phyloP scores from a whole-genome alignment of 2,329 filamentous ascomycete species.

The Arachnomyces sp. region DNA sequence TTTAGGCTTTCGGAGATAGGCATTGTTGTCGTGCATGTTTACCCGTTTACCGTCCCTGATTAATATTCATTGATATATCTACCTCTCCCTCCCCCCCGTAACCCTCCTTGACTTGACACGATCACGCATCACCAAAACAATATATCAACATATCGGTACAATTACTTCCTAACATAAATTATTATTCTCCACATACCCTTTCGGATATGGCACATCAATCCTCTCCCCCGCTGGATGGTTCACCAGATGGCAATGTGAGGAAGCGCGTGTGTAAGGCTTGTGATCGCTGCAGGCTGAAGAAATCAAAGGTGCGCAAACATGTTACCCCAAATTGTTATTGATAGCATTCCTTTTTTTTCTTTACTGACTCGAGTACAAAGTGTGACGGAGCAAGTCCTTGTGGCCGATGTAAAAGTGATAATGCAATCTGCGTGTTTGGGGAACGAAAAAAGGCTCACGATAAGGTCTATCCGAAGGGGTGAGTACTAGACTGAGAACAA shows the following conservation, averaged over 20 bases:
- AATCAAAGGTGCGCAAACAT: constrained; percentile 52
- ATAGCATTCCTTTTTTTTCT: constrained; percentile 1
- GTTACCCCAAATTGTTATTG: background rate
- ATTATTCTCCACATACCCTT: too few species aligned
- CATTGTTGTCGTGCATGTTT: too few species aligned
- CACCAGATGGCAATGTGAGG: constrained; percentile 17
- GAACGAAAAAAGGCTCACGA: constrained; percentile 60
- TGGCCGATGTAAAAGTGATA: constrained; percentile 55
- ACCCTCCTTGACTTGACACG: too few species aligned
- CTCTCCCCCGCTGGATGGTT: too few species aligned
- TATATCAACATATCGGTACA: too few species aligned
- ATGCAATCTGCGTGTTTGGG: constrained; percentile 58
- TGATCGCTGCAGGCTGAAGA: constrained; percentile 59
- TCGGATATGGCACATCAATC: too few species aligned
- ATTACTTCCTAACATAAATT: too few species aligned
- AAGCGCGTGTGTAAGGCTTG: constrained; percentile 62
- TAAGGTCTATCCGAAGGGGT: constrained; percentile 63
- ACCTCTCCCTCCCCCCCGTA: too few species aligned
- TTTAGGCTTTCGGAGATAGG: too few species aligned
- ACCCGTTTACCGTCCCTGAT: too few species aligned
- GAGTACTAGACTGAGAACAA: constrained; percentile 28
- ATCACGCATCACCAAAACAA: too few species aligned
- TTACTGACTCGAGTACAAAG: constrained; percentile 21
- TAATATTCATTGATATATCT: too few species aligned
- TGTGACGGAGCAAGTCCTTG: constrained; percentile 58